These are phyloP conservation scores for Hypholoma sublateritium DNA, from an alignment of 768 basidiomycete genomes.

Conservation along the genomic window DNA sequence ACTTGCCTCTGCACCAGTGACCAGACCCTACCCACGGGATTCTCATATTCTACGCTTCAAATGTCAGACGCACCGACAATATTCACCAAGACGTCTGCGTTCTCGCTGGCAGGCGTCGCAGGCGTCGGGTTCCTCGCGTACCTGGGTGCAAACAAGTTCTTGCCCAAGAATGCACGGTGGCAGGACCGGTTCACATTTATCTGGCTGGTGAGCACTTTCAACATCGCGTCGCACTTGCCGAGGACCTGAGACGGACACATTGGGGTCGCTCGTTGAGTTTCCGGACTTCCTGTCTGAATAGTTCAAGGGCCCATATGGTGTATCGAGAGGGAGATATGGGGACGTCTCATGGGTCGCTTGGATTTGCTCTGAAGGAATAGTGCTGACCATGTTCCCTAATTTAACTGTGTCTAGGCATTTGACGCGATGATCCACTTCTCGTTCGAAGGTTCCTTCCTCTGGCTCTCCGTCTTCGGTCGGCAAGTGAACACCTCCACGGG, in stretches of 20 bases:
- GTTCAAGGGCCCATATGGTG: too few species aligned
- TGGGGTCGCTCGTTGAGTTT: too few species aligned
- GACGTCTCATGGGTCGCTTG: too few species aligned
- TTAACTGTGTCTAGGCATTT: slow-evolving; percentile 51
- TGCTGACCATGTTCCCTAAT: not conserved
- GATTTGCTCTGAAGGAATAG: too few species aligned
- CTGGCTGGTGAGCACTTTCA: slow-evolving; percentile 59
- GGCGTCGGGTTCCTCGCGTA: slow-evolving; percentile 51
- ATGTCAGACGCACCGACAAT: slow-evolving; percentile 19
- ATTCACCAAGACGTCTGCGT: slow-evolving; percentile 51
- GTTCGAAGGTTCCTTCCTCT: slow-evolving; percentile 81
- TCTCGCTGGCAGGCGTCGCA: slow-evolving; percentile 62
- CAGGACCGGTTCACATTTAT: slow-evolving; percentile 72
- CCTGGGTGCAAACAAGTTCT: slow-evolving; percentile 48
- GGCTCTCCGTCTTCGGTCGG: slow-evolving; percentile 71
- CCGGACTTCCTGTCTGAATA: too few species aligned
- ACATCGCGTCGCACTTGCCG: not conserved
- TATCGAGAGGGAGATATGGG: too few species aligned
- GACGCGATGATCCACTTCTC: slow-evolving; percentile 79
- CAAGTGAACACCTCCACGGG: slow-evolving; percentile 70
- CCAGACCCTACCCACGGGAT: not conserved
- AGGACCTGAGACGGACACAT: not conserved
- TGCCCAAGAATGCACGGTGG: slow-evolving; percentile 64
- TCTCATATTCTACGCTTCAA: too few species aligned
- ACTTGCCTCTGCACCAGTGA: too few species aligned